Evolutionary conservation across 2,329 filamentous ascomycete genomes (phyloP).

Genomic region (Diaporthe velutina): DNA sequence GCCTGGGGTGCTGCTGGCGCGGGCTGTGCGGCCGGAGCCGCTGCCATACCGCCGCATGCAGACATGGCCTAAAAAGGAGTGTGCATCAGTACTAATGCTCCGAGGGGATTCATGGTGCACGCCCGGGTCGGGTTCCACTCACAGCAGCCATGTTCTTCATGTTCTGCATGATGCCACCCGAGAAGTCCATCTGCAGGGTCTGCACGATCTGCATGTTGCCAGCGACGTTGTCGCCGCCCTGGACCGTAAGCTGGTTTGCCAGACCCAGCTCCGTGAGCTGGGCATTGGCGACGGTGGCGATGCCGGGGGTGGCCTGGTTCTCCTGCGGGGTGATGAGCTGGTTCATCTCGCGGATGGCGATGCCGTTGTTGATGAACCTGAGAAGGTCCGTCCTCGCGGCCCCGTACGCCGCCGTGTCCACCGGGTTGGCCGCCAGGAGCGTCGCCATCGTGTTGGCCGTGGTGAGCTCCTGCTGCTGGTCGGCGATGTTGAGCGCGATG

Average conservation of each 20-base stretch:
- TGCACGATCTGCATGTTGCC: conserved; percentile 38
- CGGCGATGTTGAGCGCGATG: conserved; percentile 44
- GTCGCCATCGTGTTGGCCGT: conserved; percentile 34
- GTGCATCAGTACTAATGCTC: neutral
- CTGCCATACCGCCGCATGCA: conserved; percentile 12
- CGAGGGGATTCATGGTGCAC: neutral
- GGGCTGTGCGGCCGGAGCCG: neutral
- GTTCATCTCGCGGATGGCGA: conserved; percentile 43
- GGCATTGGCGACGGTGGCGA: conserved; percentile 41
- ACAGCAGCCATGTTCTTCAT: conserved; percentile 40
- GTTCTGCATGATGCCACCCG: conserved; percentile 42
- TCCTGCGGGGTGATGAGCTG: conserved; percentile 41
- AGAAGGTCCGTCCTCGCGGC: conserved; percentile 41
- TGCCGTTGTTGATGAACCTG: conserved; percentile 43
- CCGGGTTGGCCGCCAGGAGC: conserved; percentile 38
- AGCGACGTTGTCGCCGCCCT: conserved; percentile 32
- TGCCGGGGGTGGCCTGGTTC: conserved; percentile 39
- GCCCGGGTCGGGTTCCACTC: neutral
- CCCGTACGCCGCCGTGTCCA: conserved; percentile 38
- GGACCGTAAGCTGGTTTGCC: conserved; percentile 34
- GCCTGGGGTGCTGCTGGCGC: neutral
- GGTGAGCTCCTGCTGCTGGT: conserved; percentile 43
- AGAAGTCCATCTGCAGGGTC: conserved; percentile 40
- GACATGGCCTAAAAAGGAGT: conserved; percentile 15
- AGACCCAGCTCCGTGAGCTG: conserved; percentile 39